Percentiles rank a stretch among this genome's conserved stretches.
These are phyloP conservation scores for Diversispora epigaea DNA, from an alignment of 192 early-diverging fungal genomes.

Conservation along the genomic window DNA sequence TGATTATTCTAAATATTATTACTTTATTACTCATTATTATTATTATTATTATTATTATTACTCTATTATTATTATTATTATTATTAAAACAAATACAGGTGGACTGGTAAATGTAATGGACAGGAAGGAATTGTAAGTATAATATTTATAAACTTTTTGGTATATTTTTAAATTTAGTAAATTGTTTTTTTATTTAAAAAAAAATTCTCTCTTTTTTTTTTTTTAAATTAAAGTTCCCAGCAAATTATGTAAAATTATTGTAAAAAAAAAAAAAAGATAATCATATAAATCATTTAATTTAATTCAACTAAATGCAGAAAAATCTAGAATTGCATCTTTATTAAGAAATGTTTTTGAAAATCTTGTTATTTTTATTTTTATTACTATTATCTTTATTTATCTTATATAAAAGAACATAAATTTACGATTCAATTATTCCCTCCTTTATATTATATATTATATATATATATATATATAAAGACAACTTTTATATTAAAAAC, in stretches of 20 bases:
- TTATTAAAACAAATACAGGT: constrained; percentile 34
- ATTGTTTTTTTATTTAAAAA: background rate
- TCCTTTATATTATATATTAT: no score
- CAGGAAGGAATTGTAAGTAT: constrained; percentile 46
- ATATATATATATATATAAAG: no score
- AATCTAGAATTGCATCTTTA: no score
- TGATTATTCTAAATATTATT: no score
- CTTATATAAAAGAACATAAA: no score
- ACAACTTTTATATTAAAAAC: no score
- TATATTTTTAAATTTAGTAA: background rate
- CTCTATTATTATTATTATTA: background rate
- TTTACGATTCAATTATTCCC: no score
- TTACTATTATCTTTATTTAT: no score
- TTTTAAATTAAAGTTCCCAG: background rate
- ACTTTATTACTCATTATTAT: background rate
- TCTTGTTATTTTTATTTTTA: no score
- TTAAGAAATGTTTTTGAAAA: no score
- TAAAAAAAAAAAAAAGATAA: background rate
- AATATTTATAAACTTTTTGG: background rate
- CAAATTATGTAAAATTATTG: constrained; percentile 7
- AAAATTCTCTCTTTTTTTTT: background rate
- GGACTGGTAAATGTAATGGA: constrained; percentile 74
- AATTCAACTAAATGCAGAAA: no score
- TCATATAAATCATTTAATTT: background rate
- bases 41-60: background rate